Conservation (phyloP, 78 protist species). For the Creolimax fragrantissima region DNA sequence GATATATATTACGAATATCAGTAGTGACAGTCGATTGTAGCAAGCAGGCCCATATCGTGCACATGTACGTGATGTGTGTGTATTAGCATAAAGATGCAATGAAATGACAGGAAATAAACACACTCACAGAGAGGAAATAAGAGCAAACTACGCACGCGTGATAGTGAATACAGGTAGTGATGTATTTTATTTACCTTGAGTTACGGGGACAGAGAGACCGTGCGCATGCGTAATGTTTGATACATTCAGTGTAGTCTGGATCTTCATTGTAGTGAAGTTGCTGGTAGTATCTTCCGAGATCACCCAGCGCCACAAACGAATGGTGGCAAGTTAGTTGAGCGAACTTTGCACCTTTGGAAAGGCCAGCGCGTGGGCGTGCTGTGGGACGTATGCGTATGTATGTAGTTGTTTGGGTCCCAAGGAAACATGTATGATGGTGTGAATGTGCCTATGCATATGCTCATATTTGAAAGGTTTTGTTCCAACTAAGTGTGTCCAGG, state of each 20-base stretch:
- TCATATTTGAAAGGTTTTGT: too few species aligned
- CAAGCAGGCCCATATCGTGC: too few species aligned
- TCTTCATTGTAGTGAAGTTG: neutral
- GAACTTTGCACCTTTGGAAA: neutral
- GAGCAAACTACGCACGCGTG: neutral
- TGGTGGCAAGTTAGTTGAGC: neutral
- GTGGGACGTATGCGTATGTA: neutral
- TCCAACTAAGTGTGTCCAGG: too few species aligned
- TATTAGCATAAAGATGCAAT: neutral
- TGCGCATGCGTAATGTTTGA: constrained; percentile 2
- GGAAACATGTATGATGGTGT: neutral
- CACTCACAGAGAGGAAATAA: neutral
- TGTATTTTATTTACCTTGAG: neutral
- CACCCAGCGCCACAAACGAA: neutral
- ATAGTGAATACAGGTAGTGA: neutral
- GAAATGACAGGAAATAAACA: neutral
- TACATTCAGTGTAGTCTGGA: neutral
- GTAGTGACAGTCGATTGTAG: too few species aligned
- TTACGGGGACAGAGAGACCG: neutral
- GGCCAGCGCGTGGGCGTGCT: neutral
- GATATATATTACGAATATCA: too few species aligned
- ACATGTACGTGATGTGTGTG: too few species aligned
- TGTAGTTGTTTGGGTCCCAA: neutral
- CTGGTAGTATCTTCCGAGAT: neutral
- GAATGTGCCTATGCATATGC: neutral